Percentiles rank a stretch among this genome's conserved stretches.
phyloP scores from a whole-genome alignment of 805 yeast species.

The Huiozyma naganishii region DNA sequence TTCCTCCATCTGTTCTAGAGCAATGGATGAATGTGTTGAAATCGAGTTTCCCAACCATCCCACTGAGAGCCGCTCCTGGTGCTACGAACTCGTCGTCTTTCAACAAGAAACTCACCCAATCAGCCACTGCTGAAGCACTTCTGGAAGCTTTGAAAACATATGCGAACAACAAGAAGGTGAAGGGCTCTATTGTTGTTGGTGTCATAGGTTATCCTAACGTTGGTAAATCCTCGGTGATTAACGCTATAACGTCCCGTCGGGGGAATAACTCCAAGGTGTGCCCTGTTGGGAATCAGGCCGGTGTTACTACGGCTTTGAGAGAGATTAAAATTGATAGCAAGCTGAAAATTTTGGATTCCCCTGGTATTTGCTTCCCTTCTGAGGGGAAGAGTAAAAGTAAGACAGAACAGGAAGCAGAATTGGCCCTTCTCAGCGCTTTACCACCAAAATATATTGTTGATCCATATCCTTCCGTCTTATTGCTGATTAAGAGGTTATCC shows the following conservation, averaged over 20 bases:
- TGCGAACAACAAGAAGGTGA: conserved; percentile 72
- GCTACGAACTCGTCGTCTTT: conserved; percentile 59
- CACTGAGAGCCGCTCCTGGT: conserved; percentile 70
- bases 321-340: conserved; percentile 88
- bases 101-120: conserved; percentile 61
- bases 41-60: conserved; percentile 83
- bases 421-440: conserved; percentile 77
- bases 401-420: conserved; percentile 72
- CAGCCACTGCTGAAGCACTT: conserved; percentile 62
- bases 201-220: conserved; percentile 97
- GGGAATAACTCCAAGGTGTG: conserved; percentile 60
- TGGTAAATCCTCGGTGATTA: conserved; percentile 90
- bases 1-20: conserved; percentile 75
- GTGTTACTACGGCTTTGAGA: conserved; percentile 86
- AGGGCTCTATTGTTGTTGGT: conserved; percentile 86
- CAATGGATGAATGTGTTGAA: conserved; percentile 76
- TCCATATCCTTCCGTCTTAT: conserved; percentile 70
- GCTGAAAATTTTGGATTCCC: conserved; percentile 83
- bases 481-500: conserved; percentile 65
- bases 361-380: conserved; percentile 92
- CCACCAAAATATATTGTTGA: conserved; percentile 80
- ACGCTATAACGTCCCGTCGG: conserved; percentile 76
- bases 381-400: conserved; percentile 44
- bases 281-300: conserved; percentile 96
- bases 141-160: conserved; percentile 76